Evolutionary conservation across 495 filamentous ascomycete species (phyloP).

Genomic region (Friedmanniomyces simplex): DNA sequence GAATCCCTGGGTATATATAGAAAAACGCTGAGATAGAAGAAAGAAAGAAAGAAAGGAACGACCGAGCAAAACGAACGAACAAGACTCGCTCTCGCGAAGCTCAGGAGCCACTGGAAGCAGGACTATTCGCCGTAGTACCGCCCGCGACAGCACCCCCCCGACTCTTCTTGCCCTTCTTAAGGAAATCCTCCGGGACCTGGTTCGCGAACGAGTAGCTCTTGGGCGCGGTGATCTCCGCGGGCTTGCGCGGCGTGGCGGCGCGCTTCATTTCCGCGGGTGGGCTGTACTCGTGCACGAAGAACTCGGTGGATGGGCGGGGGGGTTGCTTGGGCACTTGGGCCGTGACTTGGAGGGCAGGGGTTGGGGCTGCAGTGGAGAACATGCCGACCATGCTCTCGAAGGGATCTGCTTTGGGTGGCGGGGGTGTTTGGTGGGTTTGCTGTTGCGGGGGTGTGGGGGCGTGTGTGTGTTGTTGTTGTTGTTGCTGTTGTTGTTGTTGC

Average conservation of each 20-base stretch:
- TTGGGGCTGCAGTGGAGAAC: not conserved
- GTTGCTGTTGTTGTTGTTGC: no score
- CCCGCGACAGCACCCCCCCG: not conserved
- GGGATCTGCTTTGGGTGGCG: not conserved
- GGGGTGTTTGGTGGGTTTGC: conserved; percentile 1
- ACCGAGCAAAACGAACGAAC: no score
- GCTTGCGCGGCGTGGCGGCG: conserved; percentile 6
- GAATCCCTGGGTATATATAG: not conserved
- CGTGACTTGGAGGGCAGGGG: not conserved
- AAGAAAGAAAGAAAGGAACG: not conserved
- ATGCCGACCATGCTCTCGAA: conserved; percentile 6
- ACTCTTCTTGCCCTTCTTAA: conserved; percentile 4
- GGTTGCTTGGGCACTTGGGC: conserved; percentile 1
- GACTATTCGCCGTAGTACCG: not conserved
- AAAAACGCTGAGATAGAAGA: not conserved
- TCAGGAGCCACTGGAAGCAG: conserved; percentile 17
- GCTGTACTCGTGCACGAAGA: conserved; percentile 24
- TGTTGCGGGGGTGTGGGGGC: conserved; percentile 8
- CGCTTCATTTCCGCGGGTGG: conserved; percentile 16
- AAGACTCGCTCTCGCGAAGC: no score
- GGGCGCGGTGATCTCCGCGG: conserved; percentile 4
- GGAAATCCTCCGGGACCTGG: conserved; percentile 11
- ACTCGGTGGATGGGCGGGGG: not conserved
- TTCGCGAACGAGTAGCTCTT: conserved; percentile 24
- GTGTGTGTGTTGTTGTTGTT: conserved; percentile 14